These are phyloP conservation scores for Komagataella pseudopastoris DNA, from an alignment of 805 yeast species.

Conservation along the genomic window DNA sequence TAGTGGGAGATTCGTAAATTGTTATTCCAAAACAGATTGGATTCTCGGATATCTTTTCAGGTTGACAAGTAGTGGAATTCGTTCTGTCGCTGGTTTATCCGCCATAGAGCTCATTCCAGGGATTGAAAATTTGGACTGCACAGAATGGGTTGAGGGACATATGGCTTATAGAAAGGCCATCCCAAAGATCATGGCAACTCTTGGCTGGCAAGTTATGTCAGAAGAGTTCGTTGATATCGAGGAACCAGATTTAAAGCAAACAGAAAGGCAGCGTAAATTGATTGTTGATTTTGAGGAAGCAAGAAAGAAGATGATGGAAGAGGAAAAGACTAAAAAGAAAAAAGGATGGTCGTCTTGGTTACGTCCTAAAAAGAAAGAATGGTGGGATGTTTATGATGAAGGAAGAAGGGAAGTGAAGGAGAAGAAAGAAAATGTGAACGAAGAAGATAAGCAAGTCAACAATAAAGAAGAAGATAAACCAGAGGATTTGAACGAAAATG, in stretches of 20 bases:
- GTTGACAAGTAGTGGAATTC: conserved; percentile 90
- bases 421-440: conserved; percentile 7
- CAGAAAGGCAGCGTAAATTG: conserved; percentile 71
- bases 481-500: not conserved
- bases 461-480: not conserved
- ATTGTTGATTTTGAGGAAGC: conserved; percentile 82
- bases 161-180: conserved; percentile 94
- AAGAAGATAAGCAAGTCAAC: conserved; percentile 9
- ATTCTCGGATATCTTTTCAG: conserved; percentile 87
- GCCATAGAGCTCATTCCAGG: conserved; percentile 52
- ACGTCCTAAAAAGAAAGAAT: conserved; percentile 32
- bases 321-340: conserved; percentile 15
- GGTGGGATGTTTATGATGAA: conserved; percentile 44
- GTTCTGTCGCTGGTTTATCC: conserved; percentile 83
- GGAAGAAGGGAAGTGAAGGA: conserved; percentile 17
- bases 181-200: conserved; percentile 58
- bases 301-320: conserved; percentile 41
- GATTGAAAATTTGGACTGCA: conserved; percentile 78
- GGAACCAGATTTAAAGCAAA: conserved; percentile 85
- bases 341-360: conserved; percentile 36
- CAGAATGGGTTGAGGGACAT: conserved; percentile 83
- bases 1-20: conserved; percentile 81
- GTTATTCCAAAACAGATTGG: conserved; percentile 89
- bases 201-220: conserved; percentile 71
- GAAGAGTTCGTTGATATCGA: conserved; percentile 94